Conservation (phyloP, 345 rosid species). For the Citrus sp. region DNA sequence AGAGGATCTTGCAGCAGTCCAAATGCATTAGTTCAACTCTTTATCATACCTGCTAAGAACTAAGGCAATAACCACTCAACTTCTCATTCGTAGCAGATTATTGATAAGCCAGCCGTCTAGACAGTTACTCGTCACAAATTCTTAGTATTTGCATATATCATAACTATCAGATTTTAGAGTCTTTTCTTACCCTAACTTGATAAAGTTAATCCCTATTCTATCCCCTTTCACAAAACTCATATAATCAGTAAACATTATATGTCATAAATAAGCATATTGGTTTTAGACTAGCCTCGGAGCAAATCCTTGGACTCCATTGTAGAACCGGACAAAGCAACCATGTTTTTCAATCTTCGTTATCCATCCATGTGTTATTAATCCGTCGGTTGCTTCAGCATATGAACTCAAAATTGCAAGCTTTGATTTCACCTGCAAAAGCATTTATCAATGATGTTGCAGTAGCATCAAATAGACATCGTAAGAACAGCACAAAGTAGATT, state of each 20-base stretch:
- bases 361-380: constrained; percentile 92
- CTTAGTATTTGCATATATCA: background rate
- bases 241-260: background rate
- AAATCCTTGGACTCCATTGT: constrained; percentile 98
- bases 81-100: background rate
- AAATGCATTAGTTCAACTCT: background rate
- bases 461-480: background rate
- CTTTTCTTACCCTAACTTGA: background rate
- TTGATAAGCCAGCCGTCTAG: background rate
- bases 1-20: background rate
- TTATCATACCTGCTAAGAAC: background rate
- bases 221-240: background rate
- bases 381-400: constrained; percentile 79
- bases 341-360: constrained; percentile 88
- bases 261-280: background rate
- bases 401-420: constrained; percentile 79
- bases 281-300: constrained; percentile 60
- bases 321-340: constrained; percentile 94
- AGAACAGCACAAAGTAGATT: background rate
- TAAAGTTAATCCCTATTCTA: background rate
- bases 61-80: background rate
- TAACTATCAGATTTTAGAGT: background rate
- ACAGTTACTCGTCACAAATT: background rate
- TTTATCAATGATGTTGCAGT: background rate
- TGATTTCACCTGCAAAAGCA: constrained; percentile 76